A percentile compares a stretch with the other conserved stretches of the same genome.
phyloP scores from a whole-genome alignment of 805 yeast species.

The Lachancea mirantina region DNA sequence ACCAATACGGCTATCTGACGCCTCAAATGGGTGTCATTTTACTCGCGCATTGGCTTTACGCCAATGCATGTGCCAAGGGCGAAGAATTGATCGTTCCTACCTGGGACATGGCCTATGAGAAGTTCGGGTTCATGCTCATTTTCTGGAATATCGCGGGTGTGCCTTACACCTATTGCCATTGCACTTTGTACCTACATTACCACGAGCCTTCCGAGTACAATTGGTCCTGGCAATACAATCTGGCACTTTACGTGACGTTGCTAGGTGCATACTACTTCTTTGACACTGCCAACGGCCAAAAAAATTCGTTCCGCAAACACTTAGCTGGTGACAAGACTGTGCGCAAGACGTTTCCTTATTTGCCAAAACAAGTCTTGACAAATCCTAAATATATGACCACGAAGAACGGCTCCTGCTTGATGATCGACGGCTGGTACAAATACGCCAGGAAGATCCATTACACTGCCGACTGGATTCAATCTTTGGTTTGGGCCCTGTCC shows the following conservation, averaged over 20 bases:
- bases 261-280: conserved; percentile 80
- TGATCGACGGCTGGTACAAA: conserved; percentile 91
- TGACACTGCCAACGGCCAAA: conserved; percentile 92
- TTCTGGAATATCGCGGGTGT: conserved; percentile 99
- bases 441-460: conserved; percentile 92
- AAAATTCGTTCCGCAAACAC: conserved; percentile 80
- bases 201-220: conserved; percentile 80
- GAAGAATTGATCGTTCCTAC: conserved; percentile 96
- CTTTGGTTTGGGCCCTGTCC: conserved; percentile 83
- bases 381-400: conserved; percentile 83
- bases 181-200: conserved; percentile 74
- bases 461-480: conserved; percentile 88
- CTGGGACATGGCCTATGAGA: conserved; percentile 99
- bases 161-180: conserved; percentile 95
- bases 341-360: conserved; percentile 88
- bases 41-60: conserved; percentile 88
- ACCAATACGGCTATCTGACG: conserved; percentile 68
- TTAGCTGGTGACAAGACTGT: conserved; percentile 70
- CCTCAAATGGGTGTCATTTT: conserved; percentile 68
- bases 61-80: conserved; percentile 95
- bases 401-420: conserved; percentile 72
- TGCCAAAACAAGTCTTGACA: conserved; percentile 75
- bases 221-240: conserved; percentile 59
- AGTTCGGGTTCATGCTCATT: conserved; percentile 97
- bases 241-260: conserved; percentile 47